Percentiles rank a stretch among this genome's conserved stretches.
These are phyloP conservation scores for Cladosporium halotolerans DNA, from an alignment of 2,329 filamentous ascomycete species.

Conservation along the genomic window DNA sequence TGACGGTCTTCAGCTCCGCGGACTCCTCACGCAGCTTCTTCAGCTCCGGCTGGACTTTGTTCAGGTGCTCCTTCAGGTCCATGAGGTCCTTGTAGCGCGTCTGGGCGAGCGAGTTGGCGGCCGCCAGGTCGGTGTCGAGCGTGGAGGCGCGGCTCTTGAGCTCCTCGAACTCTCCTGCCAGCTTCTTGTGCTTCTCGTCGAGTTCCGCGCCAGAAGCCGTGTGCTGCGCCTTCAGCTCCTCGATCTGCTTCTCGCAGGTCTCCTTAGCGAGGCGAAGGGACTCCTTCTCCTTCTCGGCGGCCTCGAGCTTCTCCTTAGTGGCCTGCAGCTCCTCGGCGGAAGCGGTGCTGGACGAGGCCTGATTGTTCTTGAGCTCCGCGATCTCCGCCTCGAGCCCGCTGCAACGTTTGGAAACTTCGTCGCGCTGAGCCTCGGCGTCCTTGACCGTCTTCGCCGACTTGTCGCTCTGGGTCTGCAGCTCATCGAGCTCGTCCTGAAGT, in stretches of 20 bases:
- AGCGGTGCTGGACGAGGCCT: slow-evolving; percentile 15
- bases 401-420: slow-evolving; percentile 20
- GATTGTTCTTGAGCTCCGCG: slow-evolving; percentile 34
- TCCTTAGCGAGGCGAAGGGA: slow-evolving; percentile 58
- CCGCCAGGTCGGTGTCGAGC: slow-evolving; percentile 75
- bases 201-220: slow-evolving; percentile 41
- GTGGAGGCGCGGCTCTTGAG: slow-evolving; percentile 63
- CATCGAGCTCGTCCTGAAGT: slow-evolving; percentile 23
- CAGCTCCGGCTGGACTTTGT: slow-evolving; percentile 82
- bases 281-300: slow-evolving; percentile 51
- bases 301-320: slow-evolving; percentile 22
- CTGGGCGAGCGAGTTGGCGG: slow-evolving; percentile 79
- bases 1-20: slow-evolving; percentile 63
- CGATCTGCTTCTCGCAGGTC: slow-evolving; percentile 66
- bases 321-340: slow-evolving; percentile 56
- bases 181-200: slow-evolving; percentile 48
- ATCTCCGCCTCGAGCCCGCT: slow-evolving; percentile 58
- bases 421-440: slow-evolving; percentile 23
- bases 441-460: slow-evolving; percentile 18
- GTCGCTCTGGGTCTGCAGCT: slow-evolving; percentile 19
- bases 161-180: slow-evolving; percentile 62
- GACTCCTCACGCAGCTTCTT: slow-evolving; percentile 72
- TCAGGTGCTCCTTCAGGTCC: slow-evolving; percentile 70
- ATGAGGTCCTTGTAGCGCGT: slow-evolving; percentile 82
- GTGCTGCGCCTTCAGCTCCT: slow-evolving; percentile 45